phyloP scores from a whole-genome alignment of 208 protist genomes.

The Acanthamoeba healyi region DNA sequence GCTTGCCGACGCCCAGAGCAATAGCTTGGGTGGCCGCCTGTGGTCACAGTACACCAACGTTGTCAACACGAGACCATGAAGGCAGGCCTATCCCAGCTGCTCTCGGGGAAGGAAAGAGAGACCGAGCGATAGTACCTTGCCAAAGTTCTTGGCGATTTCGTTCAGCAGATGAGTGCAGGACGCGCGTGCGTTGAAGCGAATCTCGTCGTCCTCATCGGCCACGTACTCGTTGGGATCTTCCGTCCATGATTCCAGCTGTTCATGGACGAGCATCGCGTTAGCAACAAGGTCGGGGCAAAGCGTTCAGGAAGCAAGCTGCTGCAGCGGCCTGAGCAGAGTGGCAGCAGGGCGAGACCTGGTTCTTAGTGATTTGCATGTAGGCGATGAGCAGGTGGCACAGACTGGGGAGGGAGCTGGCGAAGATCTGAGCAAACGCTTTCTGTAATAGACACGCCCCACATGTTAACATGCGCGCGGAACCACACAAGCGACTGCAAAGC shows the following conservation, averaged over 20 bases:
- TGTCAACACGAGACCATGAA: background rate
- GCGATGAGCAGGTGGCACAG: conserved; percentile 27
- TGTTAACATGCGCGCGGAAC: background rate
- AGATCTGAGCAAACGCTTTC: conserved; percentile 26
- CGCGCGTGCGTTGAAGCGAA: conserved; percentile 53
- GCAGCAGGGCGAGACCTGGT: conserved; percentile 23
- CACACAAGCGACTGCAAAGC: background rate
- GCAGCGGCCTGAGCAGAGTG: background rate
- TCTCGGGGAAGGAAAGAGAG: background rate
- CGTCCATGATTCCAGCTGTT: background rate
- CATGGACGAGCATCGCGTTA: background rate
- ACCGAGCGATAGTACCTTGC: background rate
- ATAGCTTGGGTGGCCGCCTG: conserved; percentile 9
- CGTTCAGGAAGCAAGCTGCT: background rate
- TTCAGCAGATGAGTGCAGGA: conserved; percentile 40
- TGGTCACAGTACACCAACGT: no score
- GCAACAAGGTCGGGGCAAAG: background rate
- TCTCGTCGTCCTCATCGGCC: conserved; percentile 71
- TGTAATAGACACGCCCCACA: background rate
- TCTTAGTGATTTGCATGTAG: conserved; percentile 60
- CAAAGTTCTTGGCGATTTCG: background rate
- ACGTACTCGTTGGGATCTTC: conserved; percentile 71
- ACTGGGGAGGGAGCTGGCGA: background rate
- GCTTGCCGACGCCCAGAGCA: background rate
- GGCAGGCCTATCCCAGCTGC: background rate